Evolutionary conservation across 345 rosid species (phyloP).

Genomic region (Ceriops tagal): DNA sequence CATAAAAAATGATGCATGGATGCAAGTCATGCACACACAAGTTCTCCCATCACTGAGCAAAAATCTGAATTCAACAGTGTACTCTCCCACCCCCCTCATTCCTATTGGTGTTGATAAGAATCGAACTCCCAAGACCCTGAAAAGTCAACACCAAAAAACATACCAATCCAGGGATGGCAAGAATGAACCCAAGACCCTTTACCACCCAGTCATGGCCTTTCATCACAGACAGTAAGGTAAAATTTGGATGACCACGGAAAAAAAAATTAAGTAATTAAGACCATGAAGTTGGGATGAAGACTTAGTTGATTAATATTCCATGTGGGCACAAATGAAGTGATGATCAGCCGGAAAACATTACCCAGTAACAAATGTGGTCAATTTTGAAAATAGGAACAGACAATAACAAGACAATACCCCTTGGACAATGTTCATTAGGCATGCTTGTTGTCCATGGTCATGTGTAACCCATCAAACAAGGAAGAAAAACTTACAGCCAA

Average conservation of each 20-base stretch:
- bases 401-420: background rate
- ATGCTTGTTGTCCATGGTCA: background rate
- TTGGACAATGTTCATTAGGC: too few relatives aligned
- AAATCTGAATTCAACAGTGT: background rate
- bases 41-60: background rate
- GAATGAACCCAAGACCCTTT: background rate
- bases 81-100: background rate
- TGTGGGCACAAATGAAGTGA: background rate
- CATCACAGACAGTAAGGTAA: background rate
- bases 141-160: background rate
- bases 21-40: background rate
- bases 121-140: background rate
- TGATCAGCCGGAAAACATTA: background rate
- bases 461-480: background rate
- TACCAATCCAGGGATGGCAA: background rate
- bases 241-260: background rate
- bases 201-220: background rate
- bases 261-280: background rate
- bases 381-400: background rate
- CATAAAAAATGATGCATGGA: background rate
- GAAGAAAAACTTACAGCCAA: conserved; percentile 69
- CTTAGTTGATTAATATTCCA: background rate
- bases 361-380: background rate
- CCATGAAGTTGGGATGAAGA: background rate
- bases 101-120: background rate